These are phyloP conservation scores for Achlya hypogyna DNA, from an alignment of 352 stramenopile genomes.

Conservation along the genomic window DNA sequence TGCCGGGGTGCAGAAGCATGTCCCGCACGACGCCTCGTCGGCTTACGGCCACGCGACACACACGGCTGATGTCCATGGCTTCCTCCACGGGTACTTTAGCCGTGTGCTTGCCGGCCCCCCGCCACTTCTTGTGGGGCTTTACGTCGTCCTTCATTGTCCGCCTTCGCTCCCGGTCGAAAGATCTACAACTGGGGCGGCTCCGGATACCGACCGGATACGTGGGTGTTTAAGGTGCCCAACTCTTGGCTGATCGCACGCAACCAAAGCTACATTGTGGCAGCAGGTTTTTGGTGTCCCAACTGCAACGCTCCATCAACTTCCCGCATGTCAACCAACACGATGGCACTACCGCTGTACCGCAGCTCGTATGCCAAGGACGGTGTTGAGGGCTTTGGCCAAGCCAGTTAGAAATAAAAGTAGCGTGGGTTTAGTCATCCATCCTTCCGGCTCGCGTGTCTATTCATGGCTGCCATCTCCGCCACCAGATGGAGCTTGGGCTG, in stretches of 20 bases:
- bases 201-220: not conserved
- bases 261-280: too few relatives aligned
- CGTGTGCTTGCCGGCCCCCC: not conserved
- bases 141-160: not conserved
- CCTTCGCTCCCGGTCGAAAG: not conserved
- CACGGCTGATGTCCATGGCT: conserved; percentile 7
- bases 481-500: too few relatives aligned
- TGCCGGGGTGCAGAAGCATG: conserved; percentile 25
- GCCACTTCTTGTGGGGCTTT: not conserved
- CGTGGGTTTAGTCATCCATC: too few relatives aligned
- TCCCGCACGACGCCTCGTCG: conserved; percentile 11
- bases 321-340: too few relatives aligned
- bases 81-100: not conserved
- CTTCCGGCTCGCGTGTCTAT: too few relatives aligned
- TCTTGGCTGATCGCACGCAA: not conserved
- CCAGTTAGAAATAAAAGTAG: too few relatives aligned
- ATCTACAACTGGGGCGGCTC: not conserved
- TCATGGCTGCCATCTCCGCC: too few relatives aligned
- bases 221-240: not conserved
- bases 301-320: too few relatives aligned
- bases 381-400: too few relatives aligned
- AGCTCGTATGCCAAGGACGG: too few relatives aligned
- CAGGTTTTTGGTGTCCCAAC: too few relatives aligned
- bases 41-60: conserved; percentile 14
- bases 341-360: too few relatives aligned